These are phyloP conservation scores for Phalaenopsis hybrid DNA, from an alignment of 116 monocot species.

Conservation along the genomic window DNA sequence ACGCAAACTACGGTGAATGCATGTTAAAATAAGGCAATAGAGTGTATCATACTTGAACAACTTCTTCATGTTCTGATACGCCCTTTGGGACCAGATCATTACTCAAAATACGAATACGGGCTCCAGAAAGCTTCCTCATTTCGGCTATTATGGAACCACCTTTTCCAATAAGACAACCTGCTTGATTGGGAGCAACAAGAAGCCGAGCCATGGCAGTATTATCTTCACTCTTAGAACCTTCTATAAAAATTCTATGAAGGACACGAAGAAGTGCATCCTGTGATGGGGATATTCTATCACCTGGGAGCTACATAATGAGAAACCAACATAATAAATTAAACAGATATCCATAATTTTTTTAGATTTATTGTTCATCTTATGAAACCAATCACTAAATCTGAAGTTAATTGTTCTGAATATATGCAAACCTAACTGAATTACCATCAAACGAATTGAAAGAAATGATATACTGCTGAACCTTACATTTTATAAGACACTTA, in stretches of 20 bases:
- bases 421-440: not conserved
- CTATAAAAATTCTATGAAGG: slow-evolving; percentile 50
- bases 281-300: slow-evolving; percentile 69
- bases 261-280: slow-evolving; percentile 77
- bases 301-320: slow-evolving; percentile 49
- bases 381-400: not conserved
- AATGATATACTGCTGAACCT: not conserved
- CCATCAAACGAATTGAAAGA: not conserved
- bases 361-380: not conserved
- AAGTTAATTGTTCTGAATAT: not conserved
- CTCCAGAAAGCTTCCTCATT: slow-evolving; percentile 83
- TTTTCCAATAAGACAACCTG: slow-evolving; percentile 88
- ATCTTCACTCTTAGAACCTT: slow-evolving; percentile 41
- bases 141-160: slow-evolving; percentile 81
- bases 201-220: slow-evolving; percentile 31
- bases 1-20: not conserved
- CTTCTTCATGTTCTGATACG: slow-evolving; percentile 57
- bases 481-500: not conserved
- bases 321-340: not conserved
- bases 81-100: slow-evolving; percentile 63
- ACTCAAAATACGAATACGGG: slow-evolving; percentile 65
- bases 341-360: not conserved
- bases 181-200: slow-evolving; percentile 62
- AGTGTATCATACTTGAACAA: slow-evolving; percentile 55
- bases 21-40: not conserved